Percentiles rank a stretch among this genome's conserved stretches.
These are phyloP conservation scores for Moelleriella libera DNA, from an alignment of 2,329 filamentous ascomycete species.

Conservation along the genomic window DNA sequence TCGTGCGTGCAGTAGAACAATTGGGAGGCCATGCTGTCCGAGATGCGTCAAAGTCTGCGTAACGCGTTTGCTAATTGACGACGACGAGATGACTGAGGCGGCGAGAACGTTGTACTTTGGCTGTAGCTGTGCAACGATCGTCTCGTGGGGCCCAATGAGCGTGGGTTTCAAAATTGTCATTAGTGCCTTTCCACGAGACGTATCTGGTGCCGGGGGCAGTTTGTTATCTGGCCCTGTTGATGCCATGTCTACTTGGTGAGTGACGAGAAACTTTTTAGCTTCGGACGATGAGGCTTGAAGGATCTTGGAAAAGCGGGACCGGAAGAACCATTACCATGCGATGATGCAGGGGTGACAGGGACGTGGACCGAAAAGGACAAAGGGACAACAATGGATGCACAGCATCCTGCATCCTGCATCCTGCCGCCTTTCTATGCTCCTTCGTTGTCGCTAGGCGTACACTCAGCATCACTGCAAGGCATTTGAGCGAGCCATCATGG, in stretches of 20 bases:
- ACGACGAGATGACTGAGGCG: slow-evolving; percentile 43
- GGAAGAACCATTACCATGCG: too few species aligned
- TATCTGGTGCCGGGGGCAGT: background rate
- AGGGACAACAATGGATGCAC: too few species aligned
- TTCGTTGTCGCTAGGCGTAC: too few species aligned
- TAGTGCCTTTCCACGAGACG: background rate
- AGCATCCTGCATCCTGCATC: too few species aligned
- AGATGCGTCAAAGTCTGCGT: slow-evolving; percentile 30
- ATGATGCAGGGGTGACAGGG: too few species aligned
- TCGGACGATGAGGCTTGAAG: too few species aligned
- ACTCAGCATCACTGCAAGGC: too few species aligned
- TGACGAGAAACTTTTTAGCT: background rate
- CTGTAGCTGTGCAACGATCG: slow-evolving; percentile 27
- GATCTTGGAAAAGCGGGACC: too few species aligned
- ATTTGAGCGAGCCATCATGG: too few species aligned
- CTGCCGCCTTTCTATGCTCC: too few species aligned
- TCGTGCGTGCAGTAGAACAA: slow-evolving; percentile 35
- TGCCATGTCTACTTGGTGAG: background rate
- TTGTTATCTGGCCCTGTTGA: background rate
- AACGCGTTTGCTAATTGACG: slow-evolving; percentile 43
- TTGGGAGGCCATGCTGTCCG: slow-evolving; percentile 10
- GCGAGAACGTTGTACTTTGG: slow-evolving; percentile 34
- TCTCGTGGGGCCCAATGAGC: slow-evolving; percentile 23
- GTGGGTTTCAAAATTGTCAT: background rate
- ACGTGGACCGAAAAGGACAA: too few species aligned